phyloP scores from a whole-genome alignment of 2,329 filamentous ascomycete genomes.

The Allantophomopsis lycopodina region DNA sequence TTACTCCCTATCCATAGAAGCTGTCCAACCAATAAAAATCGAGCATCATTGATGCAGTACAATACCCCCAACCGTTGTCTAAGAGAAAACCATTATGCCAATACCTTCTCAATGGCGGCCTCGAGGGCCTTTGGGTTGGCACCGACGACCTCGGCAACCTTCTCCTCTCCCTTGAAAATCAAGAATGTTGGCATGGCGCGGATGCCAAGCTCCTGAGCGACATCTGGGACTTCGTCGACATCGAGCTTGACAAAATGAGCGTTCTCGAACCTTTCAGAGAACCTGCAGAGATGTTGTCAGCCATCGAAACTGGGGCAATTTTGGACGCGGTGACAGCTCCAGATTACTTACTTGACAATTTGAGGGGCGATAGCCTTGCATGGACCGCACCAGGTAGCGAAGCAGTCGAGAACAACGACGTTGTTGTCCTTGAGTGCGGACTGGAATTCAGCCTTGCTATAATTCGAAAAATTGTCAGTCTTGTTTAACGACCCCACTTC shows the following conservation, averaged over 20 bases:
- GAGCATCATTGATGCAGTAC: too few species aligned
- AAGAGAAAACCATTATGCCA: too few species aligned
- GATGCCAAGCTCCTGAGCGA: slow-evolving; percentile 66
- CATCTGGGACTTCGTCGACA: slow-evolving; percentile 66
- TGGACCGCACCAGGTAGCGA: slow-evolving; percentile 84
- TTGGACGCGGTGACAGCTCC: too few species aligned
- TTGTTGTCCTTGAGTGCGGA: slow-evolving; percentile 36
- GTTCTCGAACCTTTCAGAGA: slow-evolving; percentile 42
- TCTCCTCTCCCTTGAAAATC: slow-evolving; percentile 68
- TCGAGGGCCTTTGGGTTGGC: slow-evolving; percentile 63
- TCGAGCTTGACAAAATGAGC: slow-evolving; percentile 81
- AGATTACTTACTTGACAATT: slow-evolving; percentile 43
- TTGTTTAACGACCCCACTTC: background rate
- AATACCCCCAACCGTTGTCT: too few species aligned
- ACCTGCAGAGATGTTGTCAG: slow-evolving; percentile 24
- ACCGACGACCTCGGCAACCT: slow-evolving; percentile 61
- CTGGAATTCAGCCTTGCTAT: slow-evolving; percentile 45
- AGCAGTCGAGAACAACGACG: slow-evolving; percentile 72
- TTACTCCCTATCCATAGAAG: too few species aligned
- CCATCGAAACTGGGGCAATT: slow-evolving; percentile 1
- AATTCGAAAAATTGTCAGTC: slow-evolving; percentile 9
- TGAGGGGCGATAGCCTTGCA: slow-evolving; percentile 83
- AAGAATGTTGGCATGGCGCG: slow-evolving; percentile 90
- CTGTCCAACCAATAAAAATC: too few species aligned
- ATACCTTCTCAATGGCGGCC: slow-evolving; percentile 13